Conservation (phyloP, 2,329 filamentous ascomycete genomes). For the Cladosporium sp. region DNA sequence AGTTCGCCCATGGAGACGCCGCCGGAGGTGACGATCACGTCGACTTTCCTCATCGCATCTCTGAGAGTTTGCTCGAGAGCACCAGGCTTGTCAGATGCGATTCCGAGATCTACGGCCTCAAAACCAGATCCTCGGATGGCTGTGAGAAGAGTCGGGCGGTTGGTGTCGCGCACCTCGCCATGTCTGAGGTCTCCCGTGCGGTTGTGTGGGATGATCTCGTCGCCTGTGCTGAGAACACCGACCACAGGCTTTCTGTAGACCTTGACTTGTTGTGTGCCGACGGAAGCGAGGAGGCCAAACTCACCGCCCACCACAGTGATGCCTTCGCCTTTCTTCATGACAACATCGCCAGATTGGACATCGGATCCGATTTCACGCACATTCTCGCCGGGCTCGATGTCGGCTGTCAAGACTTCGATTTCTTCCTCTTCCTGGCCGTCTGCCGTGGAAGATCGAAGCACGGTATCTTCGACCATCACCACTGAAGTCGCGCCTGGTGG, state of each 20-base stretch:
- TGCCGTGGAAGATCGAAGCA: constrained; percentile 67
- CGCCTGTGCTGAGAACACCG: constrained; percentile 87
- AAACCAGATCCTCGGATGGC: constrained; percentile 72
- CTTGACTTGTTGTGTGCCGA: constrained; percentile 66
- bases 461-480: constrained; percentile 94
- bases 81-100: constrained; percentile 68
- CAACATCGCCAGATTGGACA: constrained; percentile 61
- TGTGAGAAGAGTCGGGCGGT: constrained; percentile 79
- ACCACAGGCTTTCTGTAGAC: constrained; percentile 74
- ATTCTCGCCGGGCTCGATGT: constrained; percentile 75
- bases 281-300: constrained; percentile 80
- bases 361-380: constrained; percentile 89
- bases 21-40: constrained; percentile 85
- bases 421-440: constrained; percentile 81
- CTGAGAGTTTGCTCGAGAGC: constrained; percentile 74
- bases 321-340: constrained; percentile 73
- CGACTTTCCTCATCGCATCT: constrained; percentile 65
- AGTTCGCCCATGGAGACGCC: constrained; percentile 98
- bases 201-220: constrained; percentile 80
- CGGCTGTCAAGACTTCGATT: constrained; percentile 76
- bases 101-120: constrained; percentile 76
- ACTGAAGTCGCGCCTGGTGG: constrained; percentile 86
- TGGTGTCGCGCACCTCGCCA: constrained; percentile 90
- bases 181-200: constrained; percentile 57
- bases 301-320: constrained; percentile 86